Evolutionary conservation across 1,139 yeast species (phyloP).

Genomic region (Lodderomyces orthopsilosis): DNA sequence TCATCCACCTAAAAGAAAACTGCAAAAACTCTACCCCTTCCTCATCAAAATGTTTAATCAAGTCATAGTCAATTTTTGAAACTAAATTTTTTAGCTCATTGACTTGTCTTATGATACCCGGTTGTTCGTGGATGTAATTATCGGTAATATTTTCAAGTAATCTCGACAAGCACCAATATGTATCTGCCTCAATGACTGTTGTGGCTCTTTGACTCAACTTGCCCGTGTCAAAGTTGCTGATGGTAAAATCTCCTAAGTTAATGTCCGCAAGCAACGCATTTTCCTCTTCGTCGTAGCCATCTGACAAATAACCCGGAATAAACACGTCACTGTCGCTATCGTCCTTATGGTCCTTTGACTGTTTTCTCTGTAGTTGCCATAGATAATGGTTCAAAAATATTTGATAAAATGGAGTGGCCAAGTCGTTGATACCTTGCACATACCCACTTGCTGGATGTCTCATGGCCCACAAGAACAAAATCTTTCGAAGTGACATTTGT

Average conservation of each 20-base stretch:
- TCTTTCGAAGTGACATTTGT: slow-evolving; percentile 74
- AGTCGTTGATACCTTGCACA: slow-evolving; percentile 97
- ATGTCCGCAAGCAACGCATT: slow-evolving; percentile 27
- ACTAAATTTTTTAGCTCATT: slow-evolving; percentile 74
- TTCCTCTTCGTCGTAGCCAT: slow-evolving; percentile 2
- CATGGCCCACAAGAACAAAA: slow-evolving; percentile 91
- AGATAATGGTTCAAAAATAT: slow-evolving; percentile 75
- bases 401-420: slow-evolving; percentile 91
- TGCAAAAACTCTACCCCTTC: slow-evolving; percentile 92
- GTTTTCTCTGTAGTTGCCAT: slow-evolving; percentile 38
- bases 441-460: slow-evolving; percentile 98
- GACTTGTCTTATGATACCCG: slow-evolving; percentile 92
- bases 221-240: slow-evolving; percentile 59
- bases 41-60: slow-evolving; percentile 68
- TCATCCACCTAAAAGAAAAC: slow-evolving; percentile 98
- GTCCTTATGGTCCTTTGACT: slow-evolving; percentile 19
- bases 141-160: slow-evolving; percentile 92
- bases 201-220: slow-evolving; percentile 50
- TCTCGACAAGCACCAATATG: slow-evolving; percentile 94
- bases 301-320: slow-evolving; percentile 33
- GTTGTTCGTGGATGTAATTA: slow-evolving; percentile 96
- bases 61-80: slow-evolving; percentile 70
- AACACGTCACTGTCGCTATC: slow-evolving; percentile 27
- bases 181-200: slow-evolving; percentile 76
- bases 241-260: slow-evolving; percentile 20